These are phyloP conservation scores for Trypanosoma caninum DNA, from an alignment of 208 protist genomes.

Conservation along the genomic window DNA sequence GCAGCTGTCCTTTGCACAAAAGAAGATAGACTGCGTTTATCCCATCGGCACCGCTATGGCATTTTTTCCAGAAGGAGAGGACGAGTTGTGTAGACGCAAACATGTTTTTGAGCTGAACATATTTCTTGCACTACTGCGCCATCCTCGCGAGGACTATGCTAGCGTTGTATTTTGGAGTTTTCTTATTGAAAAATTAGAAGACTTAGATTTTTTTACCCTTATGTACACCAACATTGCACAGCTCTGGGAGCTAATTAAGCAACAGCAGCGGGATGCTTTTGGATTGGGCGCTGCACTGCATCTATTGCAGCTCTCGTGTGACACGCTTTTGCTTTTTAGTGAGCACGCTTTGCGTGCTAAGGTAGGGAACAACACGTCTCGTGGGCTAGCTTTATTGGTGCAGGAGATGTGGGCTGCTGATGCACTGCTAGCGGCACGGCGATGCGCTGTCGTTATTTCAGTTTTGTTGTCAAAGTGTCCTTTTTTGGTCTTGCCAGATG, in stretches of 20 bases:
- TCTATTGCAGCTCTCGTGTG: constrained; percentile 18
- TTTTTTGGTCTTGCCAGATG: background rate
- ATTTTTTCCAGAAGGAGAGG: constrained; percentile 18
- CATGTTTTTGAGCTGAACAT: constrained; percentile 27
- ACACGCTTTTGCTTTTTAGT: constrained; percentile 21
- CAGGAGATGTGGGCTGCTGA: constrained; percentile 17
- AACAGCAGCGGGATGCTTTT: constrained; percentile 4
- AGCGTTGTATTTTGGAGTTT: constrained; percentile 12
- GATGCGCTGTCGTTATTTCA: constrained; percentile 25
- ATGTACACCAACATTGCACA: constrained; percentile 15
- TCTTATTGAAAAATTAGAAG: constrained; percentile 24
- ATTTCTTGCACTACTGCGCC: constrained; percentile 18
- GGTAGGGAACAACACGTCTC: background rate
- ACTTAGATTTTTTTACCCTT: constrained; percentile 19
- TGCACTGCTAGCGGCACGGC: constrained; percentile 5
- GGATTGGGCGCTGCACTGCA: constrained; percentile 8
- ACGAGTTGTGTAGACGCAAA: constrained; percentile 1
- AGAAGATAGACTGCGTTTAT: background rate
- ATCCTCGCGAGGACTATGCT: constrained; percentile 4
- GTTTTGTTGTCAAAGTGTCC: constrained; percentile 19
- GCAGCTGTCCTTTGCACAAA: background rate
- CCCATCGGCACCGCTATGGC: constrained; percentile 13
- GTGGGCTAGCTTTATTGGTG: constrained; percentile 4
- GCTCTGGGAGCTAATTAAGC: constrained; percentile 15
- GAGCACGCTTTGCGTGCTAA: constrained; percentile 4